phyloP scores from a whole-genome alignment of 768 basidiomycete genomes.

The Tylopilus rubrobrunneus region DNA sequence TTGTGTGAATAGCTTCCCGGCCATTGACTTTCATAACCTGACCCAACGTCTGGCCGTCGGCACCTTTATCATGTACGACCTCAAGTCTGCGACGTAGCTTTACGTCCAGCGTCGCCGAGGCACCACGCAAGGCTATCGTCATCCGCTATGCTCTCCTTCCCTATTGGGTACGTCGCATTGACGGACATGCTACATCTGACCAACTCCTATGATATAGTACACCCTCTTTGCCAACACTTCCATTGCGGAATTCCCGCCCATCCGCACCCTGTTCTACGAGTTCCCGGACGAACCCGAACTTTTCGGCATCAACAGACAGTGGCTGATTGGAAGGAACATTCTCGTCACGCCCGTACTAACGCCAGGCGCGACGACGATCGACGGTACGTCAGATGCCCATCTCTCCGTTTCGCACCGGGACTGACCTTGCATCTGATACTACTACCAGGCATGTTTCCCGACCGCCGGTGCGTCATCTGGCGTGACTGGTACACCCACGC shows the following conservation, averaged over 20 bases:
- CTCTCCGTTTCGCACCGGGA: too few relatives aligned
- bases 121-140: conserved; percentile 64
- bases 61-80: conserved; percentile 92
- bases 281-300: conserved; percentile 68
- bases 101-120: conserved; percentile 82
- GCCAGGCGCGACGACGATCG: conserved; percentile 62
- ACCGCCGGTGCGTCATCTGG: conserved; percentile 53
- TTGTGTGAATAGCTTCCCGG: conserved; percentile 62
- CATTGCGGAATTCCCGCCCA: conserved; percentile 54
- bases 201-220: conserved; percentile 40
- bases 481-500: conserved; percentile 70
- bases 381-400: too few relatives aligned
- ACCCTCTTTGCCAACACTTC: conserved; percentile 68
- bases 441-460: conserved; percentile 55
- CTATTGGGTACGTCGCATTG: conserved; percentile 53
- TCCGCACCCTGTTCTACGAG: conserved; percentile 74
- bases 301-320: conserved; percentile 61
- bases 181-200: conserved; percentile 25
- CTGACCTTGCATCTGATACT: background rate
- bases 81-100: conserved; percentile 91
- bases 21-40: conserved; percentile 87
- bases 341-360: conserved; percentile 72
- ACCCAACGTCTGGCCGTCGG: conserved; percentile 91
- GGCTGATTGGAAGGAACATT: conserved; percentile 64
- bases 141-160: conserved; percentile 66